Conservation (phyloP, 2,329 filamentous ascomycete species). For the Aureobasidium leucospermi region DNA sequence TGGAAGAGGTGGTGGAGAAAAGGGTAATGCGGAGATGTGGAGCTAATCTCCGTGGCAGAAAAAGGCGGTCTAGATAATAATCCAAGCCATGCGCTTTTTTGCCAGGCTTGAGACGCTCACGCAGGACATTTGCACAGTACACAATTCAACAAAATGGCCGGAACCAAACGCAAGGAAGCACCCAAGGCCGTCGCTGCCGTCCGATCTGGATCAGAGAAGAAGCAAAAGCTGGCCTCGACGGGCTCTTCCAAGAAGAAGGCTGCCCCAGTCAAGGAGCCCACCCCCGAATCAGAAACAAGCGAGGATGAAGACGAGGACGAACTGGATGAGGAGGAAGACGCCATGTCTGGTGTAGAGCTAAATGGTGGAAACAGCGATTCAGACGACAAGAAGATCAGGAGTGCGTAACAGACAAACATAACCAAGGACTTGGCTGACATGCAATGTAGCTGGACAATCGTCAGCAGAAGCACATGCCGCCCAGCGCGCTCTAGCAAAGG, state of each 20-base stretch:
- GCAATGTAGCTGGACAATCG: slow-evolving; percentile 42
- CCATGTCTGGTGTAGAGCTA: slow-evolving; percentile 11
- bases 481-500: slow-evolving; percentile 79
- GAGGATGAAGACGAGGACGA: slow-evolving; percentile 14
- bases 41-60: neutral
- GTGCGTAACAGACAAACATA: slow-evolving; percentile 2
- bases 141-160: slow-evolving; percentile 24
- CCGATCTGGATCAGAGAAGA: slow-evolving; percentile 25
- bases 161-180: slow-evolving; percentile 33
- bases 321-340: neutral
- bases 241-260: slow-evolving; percentile 10
- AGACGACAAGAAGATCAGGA: slow-evolving; percentile 17
- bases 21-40: neutral
- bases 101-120: neutral
- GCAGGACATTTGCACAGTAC: neutral
- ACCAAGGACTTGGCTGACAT: neutral
- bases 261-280: neutral
- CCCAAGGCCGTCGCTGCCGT: slow-evolving; percentile 28
- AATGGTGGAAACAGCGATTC: slow-evolving; percentile 4
- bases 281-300: slow-evolving; percentile 10
- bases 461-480: slow-evolving; percentile 84
- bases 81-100: neutral
- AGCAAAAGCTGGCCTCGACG: slow-evolving; percentile 32
- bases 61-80: neutral
- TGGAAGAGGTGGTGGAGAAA: neutral